phyloP scores from a whole-genome alignment of 2,329 filamentous ascomycete species.

The Bisporella sp. region DNA sequence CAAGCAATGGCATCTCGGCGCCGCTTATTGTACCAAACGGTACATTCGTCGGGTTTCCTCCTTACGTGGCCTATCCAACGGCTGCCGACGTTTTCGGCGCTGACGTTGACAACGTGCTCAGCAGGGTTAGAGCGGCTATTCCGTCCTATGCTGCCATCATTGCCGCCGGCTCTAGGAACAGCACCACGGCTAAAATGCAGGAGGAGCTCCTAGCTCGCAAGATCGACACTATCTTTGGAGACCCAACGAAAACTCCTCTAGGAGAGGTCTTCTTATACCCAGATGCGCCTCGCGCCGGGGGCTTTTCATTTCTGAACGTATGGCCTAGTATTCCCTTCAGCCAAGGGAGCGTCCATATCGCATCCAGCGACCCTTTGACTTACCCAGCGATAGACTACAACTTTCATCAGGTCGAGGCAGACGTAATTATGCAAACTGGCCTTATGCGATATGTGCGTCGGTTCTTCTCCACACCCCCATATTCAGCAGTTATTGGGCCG shows the following conservation, averaged over 20 bases:
- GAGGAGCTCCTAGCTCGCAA: not conserved
- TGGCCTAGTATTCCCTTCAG: not conserved
- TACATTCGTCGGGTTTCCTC: not conserved
- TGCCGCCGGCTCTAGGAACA: not conserved
- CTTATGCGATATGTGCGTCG: not conserved
- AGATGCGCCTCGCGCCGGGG: not conserved
- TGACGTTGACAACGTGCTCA: not conserved
- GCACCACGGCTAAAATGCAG: not conserved
- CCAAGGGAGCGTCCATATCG: not conserved
- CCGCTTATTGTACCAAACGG: not conserved
- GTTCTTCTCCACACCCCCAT: not conserved
- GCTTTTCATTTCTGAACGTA: not conserved
- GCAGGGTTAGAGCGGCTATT: not conserved
- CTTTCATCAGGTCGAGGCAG: too few relatives aligned
- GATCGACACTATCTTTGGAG: constrained; percentile 2
- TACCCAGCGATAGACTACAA: too few relatives aligned
- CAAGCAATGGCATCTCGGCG: not conserved
- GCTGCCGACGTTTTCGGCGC: constrained; percentile 1
- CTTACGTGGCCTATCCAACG: constrained; percentile 2
- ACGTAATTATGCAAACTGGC: not conserved
- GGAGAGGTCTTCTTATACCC: not conserved
- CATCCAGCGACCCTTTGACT: too few relatives aligned
- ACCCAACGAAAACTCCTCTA: not conserved
- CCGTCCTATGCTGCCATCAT: not conserved
- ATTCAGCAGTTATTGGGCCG: not conserved